These are phyloP conservation scores for Leccinum truebloodii DNA, from an alignment of 768 basidiomycete genomes.

Conservation along the genomic window DNA sequence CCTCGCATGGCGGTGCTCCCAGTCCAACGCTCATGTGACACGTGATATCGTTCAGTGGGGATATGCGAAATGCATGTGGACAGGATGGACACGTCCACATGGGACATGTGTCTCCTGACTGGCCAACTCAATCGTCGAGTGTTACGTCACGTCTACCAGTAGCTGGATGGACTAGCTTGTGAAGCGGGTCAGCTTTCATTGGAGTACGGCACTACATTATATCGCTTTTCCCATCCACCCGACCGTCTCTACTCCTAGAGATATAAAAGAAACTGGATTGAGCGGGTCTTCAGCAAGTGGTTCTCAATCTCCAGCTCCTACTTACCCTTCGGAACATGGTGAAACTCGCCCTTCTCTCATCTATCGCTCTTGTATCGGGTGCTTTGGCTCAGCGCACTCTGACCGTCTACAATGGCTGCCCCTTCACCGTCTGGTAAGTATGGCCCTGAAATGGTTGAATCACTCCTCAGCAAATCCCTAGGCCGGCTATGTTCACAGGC, in stretches of 20 bases:
- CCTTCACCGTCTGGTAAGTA: constrained; percentile 67
- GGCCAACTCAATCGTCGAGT: neutral
- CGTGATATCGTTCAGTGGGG: neutral
- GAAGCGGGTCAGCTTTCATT: neutral
- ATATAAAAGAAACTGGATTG: constrained; percentile 19
- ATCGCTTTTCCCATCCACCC: neutral
- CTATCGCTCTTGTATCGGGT: constrained; percentile 32
- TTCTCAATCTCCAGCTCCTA: neutral
- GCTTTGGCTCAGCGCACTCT: constrained; percentile 55
- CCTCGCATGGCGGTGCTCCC: too few species aligned
- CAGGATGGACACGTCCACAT: neutral
- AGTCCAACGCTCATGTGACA: neutral
- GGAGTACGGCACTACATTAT: too few species aligned
- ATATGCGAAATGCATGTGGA: too few species aligned
- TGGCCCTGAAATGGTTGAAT: neutral
- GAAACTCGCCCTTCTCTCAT: constrained; percentile 26
- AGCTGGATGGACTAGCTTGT: neutral
- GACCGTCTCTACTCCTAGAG: neutral
- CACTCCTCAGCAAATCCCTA: constrained; percentile 17
- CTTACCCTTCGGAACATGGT: constrained; percentile 15
- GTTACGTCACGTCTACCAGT: neutral
- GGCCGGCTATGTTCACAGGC: constrained; percentile 64
- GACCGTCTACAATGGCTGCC: constrained; percentile 60
- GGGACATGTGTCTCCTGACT: neutral
- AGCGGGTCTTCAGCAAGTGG: neutral